Base-by-base conservation (phyloP, 257 asterid species). In the Rauvolfia tetraphylla region DNA sequence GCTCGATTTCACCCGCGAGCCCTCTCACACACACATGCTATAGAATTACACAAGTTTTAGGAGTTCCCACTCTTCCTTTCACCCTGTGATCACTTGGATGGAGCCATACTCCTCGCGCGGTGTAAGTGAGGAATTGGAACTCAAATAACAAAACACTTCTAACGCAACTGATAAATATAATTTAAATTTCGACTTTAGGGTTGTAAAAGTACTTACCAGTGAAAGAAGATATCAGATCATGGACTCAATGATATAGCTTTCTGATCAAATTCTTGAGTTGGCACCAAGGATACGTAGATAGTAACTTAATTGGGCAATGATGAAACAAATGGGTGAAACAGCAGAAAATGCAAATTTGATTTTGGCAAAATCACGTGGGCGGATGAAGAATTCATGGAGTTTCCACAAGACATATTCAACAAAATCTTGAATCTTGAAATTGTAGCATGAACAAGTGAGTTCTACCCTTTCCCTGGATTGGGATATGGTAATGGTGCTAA, bases 351-450 rank as follows among this genome's bases (percentile, higher is more conserved):
- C 44, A 51, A 71, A 29, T 31, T 31, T 71, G 63, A 23, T 18
- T 20, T 10, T 49, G 25, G 29, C 39, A 51, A 49, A 48, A 31
- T 48, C 46, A 15, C 23, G 27, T 25, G 68, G 34, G 33, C 0
- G 5, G 38, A 71, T 48, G 75, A 71, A 71, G 75, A 71, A 29
- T 71, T 49, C 10, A 53, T 57, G 68, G 23, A 34, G 46, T 65
- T 65, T 65, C 13, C 71, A 34, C 1, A 20, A 65, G 71, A 38
- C 33, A 63, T 33, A 18, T 61, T 61, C 41, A 61, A 38, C 17
- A 73, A 42, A 44, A 54, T 54, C 67, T 54, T 12, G 66, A 41
- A 54, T n/a, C 9, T 56, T 73, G 68, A 36, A 54, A 2, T 57
- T 36, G 34, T 8, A 4, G 14, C 23, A 56, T n/a, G 18, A 34